A percentile compares a stretch with the other conserved stretches of the same genome.
Evolutionary conservation across 495 filamentous ascomycete genomes (phyloP).

Genomic region (Aspergillus affinis): DNA sequence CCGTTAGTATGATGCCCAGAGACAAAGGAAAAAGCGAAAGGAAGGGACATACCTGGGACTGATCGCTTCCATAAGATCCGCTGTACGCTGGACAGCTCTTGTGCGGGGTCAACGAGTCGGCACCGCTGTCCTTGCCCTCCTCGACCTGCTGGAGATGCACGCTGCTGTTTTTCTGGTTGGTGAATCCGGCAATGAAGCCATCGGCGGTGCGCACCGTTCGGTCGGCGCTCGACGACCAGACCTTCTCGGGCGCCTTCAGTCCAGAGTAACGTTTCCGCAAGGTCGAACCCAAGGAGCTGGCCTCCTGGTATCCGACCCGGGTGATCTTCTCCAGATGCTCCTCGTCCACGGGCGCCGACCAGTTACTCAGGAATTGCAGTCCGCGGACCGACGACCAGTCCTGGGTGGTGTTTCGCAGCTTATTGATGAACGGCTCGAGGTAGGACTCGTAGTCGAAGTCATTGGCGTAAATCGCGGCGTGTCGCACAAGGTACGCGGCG

Average conservation of each 20-base stretch:
- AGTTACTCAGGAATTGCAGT: conserved; percentile 19
- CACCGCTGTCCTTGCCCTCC: conserved; percentile 20
- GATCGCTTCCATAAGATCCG: conserved; percentile 21
- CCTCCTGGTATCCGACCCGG: conserved; percentile 20
- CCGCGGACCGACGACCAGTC: conserved; percentile 13
- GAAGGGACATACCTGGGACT: conserved; percentile 15
- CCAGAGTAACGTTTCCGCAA: conserved; percentile 17
- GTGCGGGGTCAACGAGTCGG: conserved; percentile 26
- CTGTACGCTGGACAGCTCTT: conserved; percentile 25
- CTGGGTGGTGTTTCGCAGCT: conserved; percentile 19
- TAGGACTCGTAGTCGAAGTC: conserved; percentile 28
- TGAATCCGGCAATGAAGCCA: conserved; percentile 23
- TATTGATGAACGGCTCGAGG: conserved; percentile 23
- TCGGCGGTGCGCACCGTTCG: conserved; percentile 19
- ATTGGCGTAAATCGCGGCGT: conserved; percentile 30
- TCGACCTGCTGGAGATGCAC: conserved; percentile 18
- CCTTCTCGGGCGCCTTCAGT: conserved; percentile 12
- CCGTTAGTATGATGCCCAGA: neutral
- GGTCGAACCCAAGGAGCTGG: conserved; percentile 11
- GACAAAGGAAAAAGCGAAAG: neutral
- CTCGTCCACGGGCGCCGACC: conserved; percentile 21
- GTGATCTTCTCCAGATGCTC: conserved; percentile 25
- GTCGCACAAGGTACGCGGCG: conserved; percentile 25
- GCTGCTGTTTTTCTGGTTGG: conserved; percentile 13
- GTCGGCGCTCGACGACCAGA: conserved; percentile 23